Conservation (phyloP, 768 basidiomycete species). For the Russula dissimulans region DNA sequence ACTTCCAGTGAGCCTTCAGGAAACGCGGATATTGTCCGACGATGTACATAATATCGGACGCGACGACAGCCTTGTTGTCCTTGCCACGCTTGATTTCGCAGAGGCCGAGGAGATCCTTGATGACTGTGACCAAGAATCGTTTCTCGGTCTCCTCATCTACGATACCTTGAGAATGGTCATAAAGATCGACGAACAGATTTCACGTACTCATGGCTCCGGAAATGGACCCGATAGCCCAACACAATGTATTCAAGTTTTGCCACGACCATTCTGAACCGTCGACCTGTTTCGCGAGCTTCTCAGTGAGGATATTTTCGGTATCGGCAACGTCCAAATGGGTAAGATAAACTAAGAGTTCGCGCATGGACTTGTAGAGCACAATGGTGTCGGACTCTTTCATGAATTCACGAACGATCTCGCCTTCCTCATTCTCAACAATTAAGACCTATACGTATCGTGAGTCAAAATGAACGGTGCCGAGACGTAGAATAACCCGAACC, state of each 20-base stretch:
- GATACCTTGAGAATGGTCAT: not conserved
- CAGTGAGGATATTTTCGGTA: constrained; percentile 94
- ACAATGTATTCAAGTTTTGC: constrained; percentile 97
- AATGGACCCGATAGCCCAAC: constrained; percentile 99
- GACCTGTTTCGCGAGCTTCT: constrained; percentile 95
- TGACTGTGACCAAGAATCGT: constrained; percentile 96
- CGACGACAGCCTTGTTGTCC: constrained; percentile 99
- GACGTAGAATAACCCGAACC: constrained; percentile 36
- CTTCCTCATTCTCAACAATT: constrained; percentile 98
- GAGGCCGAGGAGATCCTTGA: constrained; percentile 95
- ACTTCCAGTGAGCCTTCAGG: constrained; percentile 99
- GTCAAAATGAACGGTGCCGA: constrained; percentile 4
- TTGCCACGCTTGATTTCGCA: constrained; percentile 99
- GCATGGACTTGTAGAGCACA: constrained; percentile 97
- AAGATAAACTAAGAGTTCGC: constrained; percentile 93
- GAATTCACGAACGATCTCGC: constrained; percentile 98
- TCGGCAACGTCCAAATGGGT: constrained; percentile 95
- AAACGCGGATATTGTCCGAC: constrained; percentile 99
- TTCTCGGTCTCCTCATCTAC: constrained; percentile 98
- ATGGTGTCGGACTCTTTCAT: constrained; percentile 99
- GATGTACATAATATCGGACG: constrained; percentile 96
- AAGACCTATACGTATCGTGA: constrained; percentile 54
- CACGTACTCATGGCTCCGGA: constrained; percentile 96
- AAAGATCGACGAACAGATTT: not conserved
- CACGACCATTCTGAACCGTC: constrained; percentile 98